Evolutionary conservation across 768 basidiomycete species (phyloP).

Genomic region (Mycena epipterygia): DNA sequence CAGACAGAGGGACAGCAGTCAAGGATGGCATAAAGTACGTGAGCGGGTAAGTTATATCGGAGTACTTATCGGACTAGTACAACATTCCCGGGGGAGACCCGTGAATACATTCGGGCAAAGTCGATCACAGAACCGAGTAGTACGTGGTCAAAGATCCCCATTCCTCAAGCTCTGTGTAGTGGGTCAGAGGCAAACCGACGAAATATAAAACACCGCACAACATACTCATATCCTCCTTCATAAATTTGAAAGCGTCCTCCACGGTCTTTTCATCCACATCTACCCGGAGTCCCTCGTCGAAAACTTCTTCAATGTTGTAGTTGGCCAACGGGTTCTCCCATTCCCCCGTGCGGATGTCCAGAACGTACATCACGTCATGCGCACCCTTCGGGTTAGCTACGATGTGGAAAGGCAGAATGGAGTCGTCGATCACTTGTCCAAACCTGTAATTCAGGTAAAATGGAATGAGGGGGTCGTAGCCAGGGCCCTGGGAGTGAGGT

Average conservation of each 20-base stretch:
- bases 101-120: not conserved
- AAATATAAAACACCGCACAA: not conserved
- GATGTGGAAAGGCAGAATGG: not conserved
- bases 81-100: not conserved
- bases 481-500: not conserved
- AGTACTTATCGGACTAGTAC: not conserved
- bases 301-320: constrained; percentile 5
- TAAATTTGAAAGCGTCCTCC: not conserved
- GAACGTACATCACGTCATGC: constrained; percentile 1
- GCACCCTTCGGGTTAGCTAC: not conserved
- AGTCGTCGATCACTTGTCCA: not conserved
- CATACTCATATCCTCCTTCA: not conserved
- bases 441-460: not conserved
- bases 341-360: not conserved
- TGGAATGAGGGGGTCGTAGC: not conserved
- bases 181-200: not conserved
- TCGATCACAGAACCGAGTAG: not conserved
- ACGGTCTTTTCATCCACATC: not conserved
- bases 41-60: not conserved
- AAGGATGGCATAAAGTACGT: not conserved
- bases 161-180: not conserved
- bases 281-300: not conserved
- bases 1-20: not conserved
- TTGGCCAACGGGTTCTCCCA: constrained; percentile 1
- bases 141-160: not conserved